Evolutionary conservation across 2,329 filamentous ascomycete species (phyloP), one percentile per base, ranked within the genome.

Genomic region (Fusarium albosuccineum): DNA sequence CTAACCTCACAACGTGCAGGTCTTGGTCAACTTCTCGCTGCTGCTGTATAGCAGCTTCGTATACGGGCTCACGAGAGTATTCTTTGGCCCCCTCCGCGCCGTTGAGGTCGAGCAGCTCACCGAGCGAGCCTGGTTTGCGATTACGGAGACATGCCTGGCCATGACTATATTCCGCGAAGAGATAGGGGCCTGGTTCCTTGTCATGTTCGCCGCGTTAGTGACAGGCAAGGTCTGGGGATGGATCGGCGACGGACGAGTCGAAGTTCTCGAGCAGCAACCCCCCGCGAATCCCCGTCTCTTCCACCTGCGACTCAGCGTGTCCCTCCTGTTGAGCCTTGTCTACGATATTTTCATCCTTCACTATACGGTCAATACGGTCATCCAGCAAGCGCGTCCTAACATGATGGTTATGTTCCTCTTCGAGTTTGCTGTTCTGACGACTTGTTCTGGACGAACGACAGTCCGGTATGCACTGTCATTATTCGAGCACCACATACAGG

Each of bases 391-490:
- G 3, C 87, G 92, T n/a, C 94, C 95, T 1, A 96, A 97, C 61
- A 98, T 99, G 92, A 99, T 98, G 94, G 94, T 99, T 66, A 98
- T 99, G 94, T 99, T 99, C 75, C 89, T 97, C 6, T 99, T 99
- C 73, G 96, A 99, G 78, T 98, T 98, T 75, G 94, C 95, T 37
- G 90, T 99, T 42, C 82, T 98, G 62, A 86, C 89, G 3, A 91
- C 97, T 9, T 90, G 90, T 52, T 97, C 95, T 1, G 83, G 89
- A 53, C 94, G 95, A 48, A 97, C 94, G 0, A 86, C 88, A 2
- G 83, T 89, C 56, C 89, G 94, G 62, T 99, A 99, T 78, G 78
- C 87, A 17, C 86, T 98, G 51, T 92, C 91, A 4, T 79, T 97
- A 42, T 83, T 90, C 9, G 96, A 99, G 78, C 87, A 92, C 46